Evolutionary conservation across 1,284 basidiomycete genomes (phyloP).

Genomic region (Leccinum pachyderme): DNA sequence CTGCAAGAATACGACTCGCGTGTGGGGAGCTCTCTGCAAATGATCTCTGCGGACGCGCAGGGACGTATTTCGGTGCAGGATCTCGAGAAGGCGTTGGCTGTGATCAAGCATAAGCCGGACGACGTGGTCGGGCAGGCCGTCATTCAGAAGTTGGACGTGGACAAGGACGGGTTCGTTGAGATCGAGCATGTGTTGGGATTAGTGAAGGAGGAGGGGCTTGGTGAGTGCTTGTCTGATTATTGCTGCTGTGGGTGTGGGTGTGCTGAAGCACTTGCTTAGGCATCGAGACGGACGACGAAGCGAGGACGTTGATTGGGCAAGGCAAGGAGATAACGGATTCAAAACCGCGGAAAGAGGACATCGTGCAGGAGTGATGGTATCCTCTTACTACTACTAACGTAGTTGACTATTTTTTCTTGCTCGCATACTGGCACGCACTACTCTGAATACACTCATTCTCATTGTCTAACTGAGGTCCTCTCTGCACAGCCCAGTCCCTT

Average conservation of each 20-base stretch:
- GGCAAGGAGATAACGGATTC: constrained; percentile 73
- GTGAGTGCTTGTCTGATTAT: constrained; percentile 36
- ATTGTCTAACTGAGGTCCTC: too few relatives aligned
- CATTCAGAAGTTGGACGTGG: constrained; percentile 92
- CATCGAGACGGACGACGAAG: constrained; percentile 72
- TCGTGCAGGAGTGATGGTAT: constrained; percentile 62
- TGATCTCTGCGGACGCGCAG: constrained; percentile 90
- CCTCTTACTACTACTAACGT: background rate
- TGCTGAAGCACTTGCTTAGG: constrained; percentile 33
- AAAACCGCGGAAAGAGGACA: constrained; percentile 83
- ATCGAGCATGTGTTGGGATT: constrained; percentile 79
- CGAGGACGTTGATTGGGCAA: constrained; percentile 70
- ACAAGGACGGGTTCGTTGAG: constrained; percentile 94
- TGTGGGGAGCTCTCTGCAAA: constrained; percentile 89
- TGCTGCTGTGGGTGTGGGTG: background rate
- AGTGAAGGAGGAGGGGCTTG: constrained; percentile 76
- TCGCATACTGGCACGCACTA: too few relatives aligned
- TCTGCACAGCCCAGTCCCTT: too few relatives aligned
- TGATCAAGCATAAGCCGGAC: constrained; percentile 93
- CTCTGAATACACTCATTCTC: too few relatives aligned
- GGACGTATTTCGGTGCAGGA: constrained; percentile 92
- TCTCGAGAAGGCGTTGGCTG: constrained; percentile 84
- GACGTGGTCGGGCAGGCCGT: constrained; percentile 89
- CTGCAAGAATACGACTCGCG: constrained; percentile 89
- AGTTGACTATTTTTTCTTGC: background rate